Conservation (phyloP, 148 eudicot genomes). For the Heliamphora exappendiculata region DNA sequence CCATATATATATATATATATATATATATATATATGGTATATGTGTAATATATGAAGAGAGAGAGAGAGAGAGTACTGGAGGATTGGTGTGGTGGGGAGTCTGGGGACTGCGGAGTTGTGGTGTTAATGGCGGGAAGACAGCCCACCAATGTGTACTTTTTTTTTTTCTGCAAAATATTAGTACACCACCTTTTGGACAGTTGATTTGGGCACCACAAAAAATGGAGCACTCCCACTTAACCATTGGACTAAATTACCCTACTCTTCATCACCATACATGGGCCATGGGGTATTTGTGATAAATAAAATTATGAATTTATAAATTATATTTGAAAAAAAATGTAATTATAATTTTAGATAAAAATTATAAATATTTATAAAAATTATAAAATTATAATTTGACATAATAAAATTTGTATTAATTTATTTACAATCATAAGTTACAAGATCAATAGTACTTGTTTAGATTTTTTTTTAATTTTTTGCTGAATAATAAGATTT, state of each 20-base stretch:
- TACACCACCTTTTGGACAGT: neutral
- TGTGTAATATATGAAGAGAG: conserved; percentile 7
- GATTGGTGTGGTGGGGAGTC: conserved; percentile 13
- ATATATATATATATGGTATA: neutral
- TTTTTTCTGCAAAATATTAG: neutral
- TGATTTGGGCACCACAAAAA: conserved; percentile 7
- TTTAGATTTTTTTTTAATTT: no score
- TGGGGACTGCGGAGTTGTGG: conserved; percentile 5
- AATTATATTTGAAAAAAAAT: no score
- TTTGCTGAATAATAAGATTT: no score
- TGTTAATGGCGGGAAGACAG: conserved; percentile 19
- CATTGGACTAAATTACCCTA: neutral
- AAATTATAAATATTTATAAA: no score
- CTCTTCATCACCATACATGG: neutral
- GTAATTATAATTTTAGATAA: no score
- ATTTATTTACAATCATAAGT: no score
- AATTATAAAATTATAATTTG: no score
- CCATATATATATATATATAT: neutral
- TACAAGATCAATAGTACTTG: no score
- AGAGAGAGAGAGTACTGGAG: neutral
- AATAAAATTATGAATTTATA: no score
- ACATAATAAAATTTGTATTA: no score
- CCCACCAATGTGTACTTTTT: conserved; percentile 15
- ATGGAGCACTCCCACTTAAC: neutral
- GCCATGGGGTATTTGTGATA: no score